Conservation (phyloP, 2,329 filamentous ascomycete genomes). For the Fusarium pseudoanthophilum region DNA sequence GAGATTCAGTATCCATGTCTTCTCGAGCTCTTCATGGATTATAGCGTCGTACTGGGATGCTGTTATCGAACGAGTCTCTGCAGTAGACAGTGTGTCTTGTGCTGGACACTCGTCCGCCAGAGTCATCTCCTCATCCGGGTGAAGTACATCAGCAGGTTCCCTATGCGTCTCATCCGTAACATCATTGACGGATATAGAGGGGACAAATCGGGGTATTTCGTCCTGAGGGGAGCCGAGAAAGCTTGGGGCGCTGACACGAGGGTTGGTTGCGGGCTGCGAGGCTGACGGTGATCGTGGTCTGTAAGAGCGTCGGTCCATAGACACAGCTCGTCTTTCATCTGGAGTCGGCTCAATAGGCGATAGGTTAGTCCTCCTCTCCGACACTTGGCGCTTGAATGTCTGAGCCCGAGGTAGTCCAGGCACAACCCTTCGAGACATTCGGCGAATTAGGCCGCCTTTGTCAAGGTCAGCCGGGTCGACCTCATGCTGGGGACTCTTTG, state of each 20-base stretch:
- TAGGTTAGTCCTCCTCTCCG: constrained; percentile 80
- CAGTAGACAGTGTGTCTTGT: constrained; percentile 48
- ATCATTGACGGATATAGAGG: constrained; percentile 29
- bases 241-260: constrained; percentile 61
- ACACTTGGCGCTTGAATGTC: constrained; percentile 85
- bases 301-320: constrained; percentile 65
- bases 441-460: constrained; percentile 53
- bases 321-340: constrained; percentile 77
- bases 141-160: constrained; percentile 5
- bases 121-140: constrained; percentile 37
- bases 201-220: constrained; percentile 27
- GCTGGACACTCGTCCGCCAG: constrained; percentile 36
- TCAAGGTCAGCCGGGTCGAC: constrained; percentile 42
- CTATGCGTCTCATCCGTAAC: constrained; percentile 23
- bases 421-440: constrained; percentile 71
- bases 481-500: constrained; percentile 49
- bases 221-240: constrained; percentile 49
- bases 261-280: constrained; percentile 44
- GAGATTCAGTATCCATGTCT: constrained; percentile 93
- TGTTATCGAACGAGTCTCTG: constrained; percentile 61
- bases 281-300: constrained; percentile 44
- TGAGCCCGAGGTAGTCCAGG: constrained; percentile 80
- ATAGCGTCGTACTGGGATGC: constrained; percentile 68
- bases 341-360: constrained; percentile 71
- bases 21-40: constrained; percentile 84